These are phyloP conservation scores for Pichia kluyveri DNA, from an alignment of 805 yeast genomes.

Conservation along the genomic window DNA sequence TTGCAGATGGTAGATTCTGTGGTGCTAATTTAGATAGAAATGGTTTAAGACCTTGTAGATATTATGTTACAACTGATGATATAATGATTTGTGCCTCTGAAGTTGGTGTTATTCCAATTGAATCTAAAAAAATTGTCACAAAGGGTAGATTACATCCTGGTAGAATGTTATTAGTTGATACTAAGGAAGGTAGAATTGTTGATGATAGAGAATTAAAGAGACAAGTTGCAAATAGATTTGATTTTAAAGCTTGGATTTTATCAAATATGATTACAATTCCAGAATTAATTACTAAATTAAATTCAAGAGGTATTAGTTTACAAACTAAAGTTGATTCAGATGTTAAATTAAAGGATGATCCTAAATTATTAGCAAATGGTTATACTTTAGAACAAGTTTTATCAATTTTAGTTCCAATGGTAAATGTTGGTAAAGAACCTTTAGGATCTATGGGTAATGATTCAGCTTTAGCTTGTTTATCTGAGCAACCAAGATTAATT, in stretches of 20 bases:
- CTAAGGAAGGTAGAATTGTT: slow-evolving; percentile 84
- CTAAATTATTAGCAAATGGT: slow-evolving; percentile 78
- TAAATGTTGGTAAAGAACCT: slow-evolving; percentile 83
- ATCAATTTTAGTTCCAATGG: slow-evolving; percentile 87
- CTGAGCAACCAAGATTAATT: slow-evolving; percentile 83
- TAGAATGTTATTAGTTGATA: slow-evolving; percentile 90
- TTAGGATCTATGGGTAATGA: slow-evolving; percentile 99
- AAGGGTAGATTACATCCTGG: slow-evolving; percentile 97
- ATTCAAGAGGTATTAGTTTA: slow-evolving; percentile 27
- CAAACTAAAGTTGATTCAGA: slow-evolving; percentile 22
- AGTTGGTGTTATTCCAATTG: slow-evolving; percentile 92
- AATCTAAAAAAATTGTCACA: slow-evolving; percentile 68
- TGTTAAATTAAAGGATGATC: slow-evolving; percentile 63
- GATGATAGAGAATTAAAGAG: slow-evolving; percentile 85
- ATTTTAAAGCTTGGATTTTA: slow-evolving; percentile 88
- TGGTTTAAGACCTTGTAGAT: slow-evolving; percentile 97
- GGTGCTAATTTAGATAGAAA: slow-evolving; percentile 98
- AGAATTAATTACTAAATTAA: slow-evolving; percentile 58
- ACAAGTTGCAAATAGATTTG: slow-evolving; percentile 71
- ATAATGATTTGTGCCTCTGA: slow-evolving; percentile 96
- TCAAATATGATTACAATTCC: slow-evolving; percentile 81
- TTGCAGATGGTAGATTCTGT: slow-evolving; percentile 95
- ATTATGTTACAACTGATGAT: slow-evolving; percentile 89
- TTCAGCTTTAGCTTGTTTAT: slow-evolving; percentile 87
- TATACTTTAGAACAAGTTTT: slow-evolving; percentile 91